phyloP scores from a whole-genome alignment of 305 asterid species.

The Fraxinus floribunda region DNA sequence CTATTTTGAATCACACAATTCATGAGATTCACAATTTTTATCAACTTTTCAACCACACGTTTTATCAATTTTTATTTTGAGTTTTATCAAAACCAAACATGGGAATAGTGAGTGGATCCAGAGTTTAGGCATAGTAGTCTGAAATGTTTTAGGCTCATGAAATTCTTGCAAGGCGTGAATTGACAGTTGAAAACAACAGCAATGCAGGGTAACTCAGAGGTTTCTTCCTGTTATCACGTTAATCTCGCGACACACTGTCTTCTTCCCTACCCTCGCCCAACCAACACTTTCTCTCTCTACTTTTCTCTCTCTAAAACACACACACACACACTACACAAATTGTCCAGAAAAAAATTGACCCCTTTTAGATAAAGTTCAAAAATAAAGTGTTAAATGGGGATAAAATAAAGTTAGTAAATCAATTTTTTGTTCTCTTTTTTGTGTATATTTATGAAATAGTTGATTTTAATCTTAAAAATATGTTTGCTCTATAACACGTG shows the following conservation, averaged over 20 bases:
- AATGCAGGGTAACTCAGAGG: neutral
- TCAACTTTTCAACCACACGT: neutral
- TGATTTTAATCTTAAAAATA: too few species aligned
- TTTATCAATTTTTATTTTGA: neutral
- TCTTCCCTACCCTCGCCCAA: slow-evolving; percentile 17
- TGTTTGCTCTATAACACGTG: neutral
- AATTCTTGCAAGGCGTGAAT: slow-evolving; percentile 39
- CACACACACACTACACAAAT: neutral
- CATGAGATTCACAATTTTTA: too few species aligned
- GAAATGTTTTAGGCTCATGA: slow-evolving; percentile 32
- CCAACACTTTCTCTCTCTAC: slow-evolving; percentile 3
- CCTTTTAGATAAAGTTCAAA: neutral
- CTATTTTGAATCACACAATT: too few species aligned
- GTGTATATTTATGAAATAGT: neutral
- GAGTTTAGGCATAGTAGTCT: slow-evolving; percentile 16
- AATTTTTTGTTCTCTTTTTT: slow-evolving; percentile 4
- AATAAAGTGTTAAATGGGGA: slow-evolving; percentile 2
- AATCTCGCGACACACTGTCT: slow-evolving; percentile 29
- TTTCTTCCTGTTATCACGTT: slow-evolving; percentile 38
- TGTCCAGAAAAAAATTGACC: neutral
- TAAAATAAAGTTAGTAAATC: slow-evolving; percentile 9
- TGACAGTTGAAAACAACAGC: slow-evolving; percentile 35
- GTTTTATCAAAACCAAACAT: neutral
- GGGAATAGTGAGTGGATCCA: neutral
- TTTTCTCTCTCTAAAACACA: neutral